Conservation (phyloP, 257 asterid species). For the Solanum stenotomum region DNA sequence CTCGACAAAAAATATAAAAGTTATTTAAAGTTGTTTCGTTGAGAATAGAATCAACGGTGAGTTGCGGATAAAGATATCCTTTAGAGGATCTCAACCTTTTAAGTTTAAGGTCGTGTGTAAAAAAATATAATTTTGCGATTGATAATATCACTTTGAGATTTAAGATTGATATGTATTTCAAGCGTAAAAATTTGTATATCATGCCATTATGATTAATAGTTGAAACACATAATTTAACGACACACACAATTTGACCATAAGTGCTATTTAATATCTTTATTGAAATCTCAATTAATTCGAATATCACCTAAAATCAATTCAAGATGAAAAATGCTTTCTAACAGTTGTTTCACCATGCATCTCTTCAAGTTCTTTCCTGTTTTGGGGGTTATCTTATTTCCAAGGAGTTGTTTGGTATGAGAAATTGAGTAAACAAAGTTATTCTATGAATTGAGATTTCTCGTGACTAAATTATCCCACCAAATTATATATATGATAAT, state of each 20-base stretch:
- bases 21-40: background rate
- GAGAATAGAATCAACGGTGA: too few species aligned
- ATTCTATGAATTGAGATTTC: background rate
- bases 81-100: background rate
- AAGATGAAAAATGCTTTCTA: too few species aligned
- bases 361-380: background rate
- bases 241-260: too few species aligned
- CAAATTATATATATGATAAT: too few species aligned
- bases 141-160: background rate
- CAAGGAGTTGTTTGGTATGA: background rate
- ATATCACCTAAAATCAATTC: background rate
- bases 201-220: background rate
- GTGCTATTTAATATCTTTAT: too few species aligned
- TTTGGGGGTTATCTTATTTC: background rate
- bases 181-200: background rate
- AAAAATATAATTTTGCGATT: background rate
- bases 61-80: too few species aligned
- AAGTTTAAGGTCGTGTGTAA: background rate
- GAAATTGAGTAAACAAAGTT: background rate
- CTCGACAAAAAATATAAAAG: background rate
- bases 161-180: background rate
- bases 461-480: background rate
- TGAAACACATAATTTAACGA: background rate
- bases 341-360: background rate
- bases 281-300: too few species aligned